Percentiles rank a stretch among this genome's conserved stretches.
These are phyloP conservation scores for Corynascus novoguineensis DNA, from an alignment of 495 filamentous ascomycete species.

Conservation along the genomic window DNA sequence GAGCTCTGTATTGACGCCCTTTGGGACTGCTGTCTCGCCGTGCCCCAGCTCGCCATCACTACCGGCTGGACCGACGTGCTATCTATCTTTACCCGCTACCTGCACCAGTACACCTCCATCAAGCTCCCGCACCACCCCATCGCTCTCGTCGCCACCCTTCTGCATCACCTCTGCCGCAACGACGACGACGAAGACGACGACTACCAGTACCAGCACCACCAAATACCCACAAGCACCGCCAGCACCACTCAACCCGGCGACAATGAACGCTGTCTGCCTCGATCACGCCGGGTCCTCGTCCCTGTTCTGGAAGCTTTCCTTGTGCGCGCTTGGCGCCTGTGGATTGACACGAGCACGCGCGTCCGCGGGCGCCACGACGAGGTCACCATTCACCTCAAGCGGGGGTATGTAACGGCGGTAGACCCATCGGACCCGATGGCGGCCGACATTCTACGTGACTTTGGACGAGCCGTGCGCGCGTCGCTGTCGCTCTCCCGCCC, in stretches of 20 bases:
- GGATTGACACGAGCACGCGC: conserved; percentile 17
- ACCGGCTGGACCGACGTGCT: conserved; percentile 24
- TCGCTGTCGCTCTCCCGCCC: too few relatives aligned
- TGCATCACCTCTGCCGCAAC: neutral
- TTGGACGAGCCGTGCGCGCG: neutral
- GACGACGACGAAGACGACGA: neutral
- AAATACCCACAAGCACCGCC: neutral
- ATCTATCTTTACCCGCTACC: conserved; percentile 21
- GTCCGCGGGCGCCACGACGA: conserved; percentile 21
- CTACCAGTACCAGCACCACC: neutral
- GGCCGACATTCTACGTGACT: conserved; percentile 16
- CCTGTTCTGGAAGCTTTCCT: conserved; percentile 15
- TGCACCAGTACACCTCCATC: conserved; percentile 20
- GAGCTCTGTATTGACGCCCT: conserved; percentile 26
- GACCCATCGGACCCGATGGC: conserved; percentile 14
- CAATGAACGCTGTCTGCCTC: too few relatives aligned
- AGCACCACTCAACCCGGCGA: neutral
- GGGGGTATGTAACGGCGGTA: conserved; percentile 30
- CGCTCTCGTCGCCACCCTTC: conserved; percentile 10
- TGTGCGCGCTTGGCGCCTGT: conserved; percentile 23
- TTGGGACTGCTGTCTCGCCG: conserved; percentile 33
- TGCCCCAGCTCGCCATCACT: conserved; percentile 26
- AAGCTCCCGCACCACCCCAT: conserved; percentile 22
- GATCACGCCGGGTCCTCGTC: too few relatives aligned
- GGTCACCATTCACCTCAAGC: conserved; percentile 30